Evolutionary conservation across 768 basidiomycete species (phyloP).

Genomic region (Amanita molliuscula): DNA sequence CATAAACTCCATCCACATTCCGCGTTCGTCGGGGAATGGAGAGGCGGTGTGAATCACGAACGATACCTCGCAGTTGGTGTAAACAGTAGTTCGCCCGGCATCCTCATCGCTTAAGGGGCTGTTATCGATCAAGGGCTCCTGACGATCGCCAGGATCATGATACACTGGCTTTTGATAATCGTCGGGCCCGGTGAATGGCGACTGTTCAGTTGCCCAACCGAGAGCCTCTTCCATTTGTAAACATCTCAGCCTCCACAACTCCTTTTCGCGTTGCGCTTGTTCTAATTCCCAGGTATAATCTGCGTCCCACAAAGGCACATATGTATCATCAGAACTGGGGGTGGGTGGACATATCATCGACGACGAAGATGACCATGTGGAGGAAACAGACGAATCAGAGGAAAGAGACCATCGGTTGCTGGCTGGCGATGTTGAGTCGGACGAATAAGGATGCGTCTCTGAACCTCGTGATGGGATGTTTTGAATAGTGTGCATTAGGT

Average conservation of each 20-base stretch:
- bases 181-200: neutral
- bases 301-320: neutral
- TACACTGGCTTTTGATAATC: neutral
- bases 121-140: neutral
- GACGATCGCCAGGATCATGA: neutral
- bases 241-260: neutral
- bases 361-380: constrained; percentile 1
- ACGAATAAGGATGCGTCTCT: neutral
- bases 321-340: neutral
- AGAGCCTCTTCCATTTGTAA: neutral
- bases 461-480: neutral
- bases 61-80: neutral
- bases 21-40: neutral
- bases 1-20: neutral
- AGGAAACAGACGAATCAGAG: constrained; percentile 2
- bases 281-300: neutral
- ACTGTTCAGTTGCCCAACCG: neutral
- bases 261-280: neutral
- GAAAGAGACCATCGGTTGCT: constrained; percentile 1
- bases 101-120: neutral
- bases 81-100: neutral
- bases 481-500: neutral
- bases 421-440: neutral
- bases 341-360: neutral
- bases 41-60: neutral